These are phyloP conservation scores for Zasmidium angulare DNA, from an alignment of 2,329 filamentous ascomycete species.

Conservation along the genomic window DNA sequence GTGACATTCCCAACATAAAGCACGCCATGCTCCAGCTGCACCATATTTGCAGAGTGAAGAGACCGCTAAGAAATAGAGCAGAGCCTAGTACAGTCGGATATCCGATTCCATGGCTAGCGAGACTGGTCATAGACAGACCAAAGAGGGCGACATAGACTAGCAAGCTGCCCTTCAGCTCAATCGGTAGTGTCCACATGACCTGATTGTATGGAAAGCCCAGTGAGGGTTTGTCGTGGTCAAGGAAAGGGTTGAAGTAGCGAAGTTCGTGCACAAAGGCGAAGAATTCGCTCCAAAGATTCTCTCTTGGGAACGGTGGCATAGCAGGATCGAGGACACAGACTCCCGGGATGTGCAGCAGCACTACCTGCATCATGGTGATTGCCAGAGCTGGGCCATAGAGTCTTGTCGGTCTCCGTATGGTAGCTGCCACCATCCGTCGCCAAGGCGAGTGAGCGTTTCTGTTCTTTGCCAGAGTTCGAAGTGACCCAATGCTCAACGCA, in stretches of 20 bases:
- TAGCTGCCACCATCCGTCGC: background rate
- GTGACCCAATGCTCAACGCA: constrained; percentile 36
- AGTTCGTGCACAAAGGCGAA: constrained; percentile 31
- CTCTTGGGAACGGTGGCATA: background rate
- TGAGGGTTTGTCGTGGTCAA: background rate
- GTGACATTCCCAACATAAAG: constrained; percentile 51
- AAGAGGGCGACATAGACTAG: constrained; percentile 54
- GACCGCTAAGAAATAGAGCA: background rate
- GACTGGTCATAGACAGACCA: constrained; percentile 52
- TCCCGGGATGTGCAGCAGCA: constrained; percentile 48
- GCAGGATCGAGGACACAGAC: background rate
- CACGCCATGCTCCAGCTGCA: constrained; percentile 53
- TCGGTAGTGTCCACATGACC: constrained; percentile 57
- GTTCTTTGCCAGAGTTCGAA: background rate
- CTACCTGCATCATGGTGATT: constrained; percentile 54
- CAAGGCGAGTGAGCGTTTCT: constrained; percentile 24
- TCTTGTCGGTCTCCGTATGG: constrained; percentile 4
- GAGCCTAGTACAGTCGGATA: constrained; percentile 24
- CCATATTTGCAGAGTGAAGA: constrained; percentile 44
- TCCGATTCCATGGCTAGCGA: background rate
- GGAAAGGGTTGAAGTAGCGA: constrained; percentile 38
- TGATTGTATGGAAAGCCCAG: constrained; percentile 10
- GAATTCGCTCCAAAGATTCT: constrained; percentile 55
- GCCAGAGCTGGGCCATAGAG: constrained; percentile 6
- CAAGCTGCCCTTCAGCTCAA: constrained; percentile 63